These are phyloP conservation scores for Citrullus colocynthis DNA, from an alignment of 306 rosid genomes.

Conservation along the genomic window DNA sequence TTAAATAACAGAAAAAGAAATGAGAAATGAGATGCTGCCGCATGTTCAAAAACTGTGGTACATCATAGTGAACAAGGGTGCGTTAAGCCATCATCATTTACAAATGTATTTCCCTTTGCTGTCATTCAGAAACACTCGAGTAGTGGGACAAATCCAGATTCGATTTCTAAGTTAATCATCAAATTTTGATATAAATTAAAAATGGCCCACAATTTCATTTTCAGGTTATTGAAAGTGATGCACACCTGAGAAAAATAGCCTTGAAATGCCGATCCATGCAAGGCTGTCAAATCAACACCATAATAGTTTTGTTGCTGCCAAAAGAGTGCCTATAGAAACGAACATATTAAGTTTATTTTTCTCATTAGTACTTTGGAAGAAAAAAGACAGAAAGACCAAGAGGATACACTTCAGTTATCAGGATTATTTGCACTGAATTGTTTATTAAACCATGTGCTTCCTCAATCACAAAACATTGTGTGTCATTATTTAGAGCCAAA, in stretches of 20 bases:
- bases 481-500: background rate
- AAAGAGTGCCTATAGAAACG: slow-evolving; percentile 57
- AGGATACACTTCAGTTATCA: background rate
- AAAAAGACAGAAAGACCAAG: background rate
- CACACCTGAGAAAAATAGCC: slow-evolving; percentile 89
- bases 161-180: background rate
- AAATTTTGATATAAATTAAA: background rate
- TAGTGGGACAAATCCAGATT: background rate
- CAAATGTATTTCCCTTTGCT: background rate
- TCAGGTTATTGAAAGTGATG: slow-evolving; percentile 8
- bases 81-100: background rate
- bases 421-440: background rate
- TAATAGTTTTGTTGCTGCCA: slow-evolving; percentile 95
- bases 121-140: background rate
- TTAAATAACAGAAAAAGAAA: background rate
- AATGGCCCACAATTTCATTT: background rate
- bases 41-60: background rate
- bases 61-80: background rate
- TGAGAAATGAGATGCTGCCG: background rate
- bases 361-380: background rate
- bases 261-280: slow-evolving; percentile 78
- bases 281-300: slow-evolving; percentile 87
- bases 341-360: background rate
- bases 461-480: background rate
- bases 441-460: background rate